phyloP scores from a whole-genome alignment of 2,329 filamentous ascomycete species.

The Aphanoascus verrucosus region DNA sequence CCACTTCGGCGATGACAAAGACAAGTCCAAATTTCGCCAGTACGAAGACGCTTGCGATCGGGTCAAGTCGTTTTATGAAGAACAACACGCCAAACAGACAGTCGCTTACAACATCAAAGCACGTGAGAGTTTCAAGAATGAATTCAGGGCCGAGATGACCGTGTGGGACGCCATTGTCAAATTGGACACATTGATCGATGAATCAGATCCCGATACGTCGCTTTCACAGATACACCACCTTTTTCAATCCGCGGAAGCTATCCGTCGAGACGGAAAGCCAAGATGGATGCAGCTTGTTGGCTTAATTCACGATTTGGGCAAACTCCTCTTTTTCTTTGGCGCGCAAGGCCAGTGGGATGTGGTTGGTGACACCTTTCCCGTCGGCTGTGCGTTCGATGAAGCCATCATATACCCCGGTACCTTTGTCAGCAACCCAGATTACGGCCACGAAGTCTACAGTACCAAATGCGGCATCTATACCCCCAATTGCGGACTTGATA shows the following conservation, averaged over 20 bases:
- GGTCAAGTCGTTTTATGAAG: constrained; percentile 69
- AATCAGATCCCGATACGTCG: constrained; percentile 79
- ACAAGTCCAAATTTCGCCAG: constrained; percentile 51
- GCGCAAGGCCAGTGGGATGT: constrained; percentile 90
- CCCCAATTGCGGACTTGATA: constrained; percentile 69
- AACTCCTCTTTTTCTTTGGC: constrained; percentile 37
- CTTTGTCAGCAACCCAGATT: constrained; percentile 68
- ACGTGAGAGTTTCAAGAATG: constrained; percentile 59
- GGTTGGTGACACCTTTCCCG: constrained; percentile 52
- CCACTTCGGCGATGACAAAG: constrained; percentile 7
- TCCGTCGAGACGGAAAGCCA: constrained; percentile 55
- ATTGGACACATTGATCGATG: constrained; percentile 81
- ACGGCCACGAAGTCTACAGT: constrained; percentile 57
- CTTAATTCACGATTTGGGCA: constrained; percentile 30
- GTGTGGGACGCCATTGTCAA: constrained; percentile 91
- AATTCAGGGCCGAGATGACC: constrained; percentile 64
- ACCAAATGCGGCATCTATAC: constrained; percentile 71
- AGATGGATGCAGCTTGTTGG: constrained; percentile 28
- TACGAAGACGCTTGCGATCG: constrained; percentile 67
- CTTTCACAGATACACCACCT: constrained; percentile 85
- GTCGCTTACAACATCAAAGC: constrained; percentile 68
- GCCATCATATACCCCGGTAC: constrained; percentile 67
- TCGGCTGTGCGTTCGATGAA: constrained; percentile 46
- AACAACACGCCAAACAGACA: constrained; percentile 44
- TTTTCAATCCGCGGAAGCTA: constrained; percentile 82